Conservation (phyloP, 768 basidiomycete species). For the Thelephora ganbajun region DNA sequence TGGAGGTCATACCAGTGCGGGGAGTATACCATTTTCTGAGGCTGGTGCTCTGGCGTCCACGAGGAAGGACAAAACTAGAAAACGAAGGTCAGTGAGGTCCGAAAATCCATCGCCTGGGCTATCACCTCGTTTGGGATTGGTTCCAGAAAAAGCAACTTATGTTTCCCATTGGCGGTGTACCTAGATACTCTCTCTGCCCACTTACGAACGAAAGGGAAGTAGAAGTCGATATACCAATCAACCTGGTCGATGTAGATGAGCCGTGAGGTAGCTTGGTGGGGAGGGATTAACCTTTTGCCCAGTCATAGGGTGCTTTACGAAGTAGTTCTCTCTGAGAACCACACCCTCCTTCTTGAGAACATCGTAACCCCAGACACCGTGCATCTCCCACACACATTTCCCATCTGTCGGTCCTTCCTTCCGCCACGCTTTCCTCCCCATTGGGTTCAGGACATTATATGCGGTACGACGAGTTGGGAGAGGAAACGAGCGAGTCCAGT, state of each 20-base stretch:
- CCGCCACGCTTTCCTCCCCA: constrained; percentile 52
- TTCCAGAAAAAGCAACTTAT: constrained; percentile 65
- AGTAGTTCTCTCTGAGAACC: constrained; percentile 76
- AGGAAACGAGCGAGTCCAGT: constrained; percentile 81
- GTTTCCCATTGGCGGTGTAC: constrained; percentile 22
- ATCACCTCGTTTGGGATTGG: constrained; percentile 86
- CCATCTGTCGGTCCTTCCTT: constrained; percentile 59
- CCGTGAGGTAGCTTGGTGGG: background rate
- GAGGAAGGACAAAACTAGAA: constrained; percentile 63
- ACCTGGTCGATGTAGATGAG: constrained; percentile 26
- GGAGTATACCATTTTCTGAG: constrained; percentile 52
- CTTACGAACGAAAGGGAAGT: constrained; percentile 57
- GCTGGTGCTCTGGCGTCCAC: constrained; percentile 55
- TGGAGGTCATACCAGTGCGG: constrained; percentile 92
- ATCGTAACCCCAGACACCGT: constrained; percentile 92
- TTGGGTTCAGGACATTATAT: constrained; percentile 43
- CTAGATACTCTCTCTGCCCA: constrained; percentile 52
- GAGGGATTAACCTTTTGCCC: constrained; percentile 38
- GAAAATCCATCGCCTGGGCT: background rate
- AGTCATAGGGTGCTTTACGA: constrained; percentile 50
- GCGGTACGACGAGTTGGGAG: constrained; percentile 64
- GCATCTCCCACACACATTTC: constrained; percentile 77
- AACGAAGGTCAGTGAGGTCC: background rate
- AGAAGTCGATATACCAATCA: constrained; percentile 81
- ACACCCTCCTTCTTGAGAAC: constrained; percentile 48